Conservation (phyloP, 2,329 filamentous ascomycete species). For the Trichophyton rubrum region DNA sequence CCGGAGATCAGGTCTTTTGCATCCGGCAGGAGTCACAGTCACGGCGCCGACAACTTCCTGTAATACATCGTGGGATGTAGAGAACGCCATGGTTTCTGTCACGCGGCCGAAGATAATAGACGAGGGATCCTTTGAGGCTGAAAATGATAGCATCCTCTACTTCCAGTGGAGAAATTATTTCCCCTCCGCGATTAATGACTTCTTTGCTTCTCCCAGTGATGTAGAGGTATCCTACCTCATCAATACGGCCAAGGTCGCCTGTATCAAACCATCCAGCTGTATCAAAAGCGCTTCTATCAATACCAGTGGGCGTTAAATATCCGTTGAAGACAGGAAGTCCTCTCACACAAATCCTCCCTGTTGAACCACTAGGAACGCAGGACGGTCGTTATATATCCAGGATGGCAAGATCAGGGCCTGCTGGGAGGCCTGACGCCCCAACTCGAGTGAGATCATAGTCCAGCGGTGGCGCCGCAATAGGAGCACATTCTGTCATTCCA, state of each 20-base stretch:
- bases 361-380: neutral
- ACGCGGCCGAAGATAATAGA: conserved; percentile 1
- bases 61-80: neutral
- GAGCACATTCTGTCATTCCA: conserved; percentile 5
- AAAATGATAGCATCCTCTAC: conserved; percentile 3
- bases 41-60: conserved; percentile 3
- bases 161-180: conserved; percentile 4
- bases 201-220: conserved; percentile 4
- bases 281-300: neutral
- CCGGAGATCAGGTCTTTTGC: conserved; percentile 1
- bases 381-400: neutral
- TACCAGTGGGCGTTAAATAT: neutral
- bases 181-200: conserved; percentile 4
- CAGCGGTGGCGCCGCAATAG: neutral
- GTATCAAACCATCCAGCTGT: conserved; percentile 3
- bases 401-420: conserved; percentile 3
- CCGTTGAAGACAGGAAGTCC: neutral
- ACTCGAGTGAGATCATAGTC: neutral
- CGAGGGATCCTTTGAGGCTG: neutral
- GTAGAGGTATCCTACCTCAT: conserved; percentile 5
- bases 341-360: conserved; percentile 2
- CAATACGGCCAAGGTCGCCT: conserved; percentile 1
- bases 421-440: neutral
- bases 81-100: neutral
- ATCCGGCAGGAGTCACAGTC: neutral